Evolutionary conservation across 192 early-diverging fungal genomes (phyloP).

Genomic region (Lobulomyces angularis): DNA sequence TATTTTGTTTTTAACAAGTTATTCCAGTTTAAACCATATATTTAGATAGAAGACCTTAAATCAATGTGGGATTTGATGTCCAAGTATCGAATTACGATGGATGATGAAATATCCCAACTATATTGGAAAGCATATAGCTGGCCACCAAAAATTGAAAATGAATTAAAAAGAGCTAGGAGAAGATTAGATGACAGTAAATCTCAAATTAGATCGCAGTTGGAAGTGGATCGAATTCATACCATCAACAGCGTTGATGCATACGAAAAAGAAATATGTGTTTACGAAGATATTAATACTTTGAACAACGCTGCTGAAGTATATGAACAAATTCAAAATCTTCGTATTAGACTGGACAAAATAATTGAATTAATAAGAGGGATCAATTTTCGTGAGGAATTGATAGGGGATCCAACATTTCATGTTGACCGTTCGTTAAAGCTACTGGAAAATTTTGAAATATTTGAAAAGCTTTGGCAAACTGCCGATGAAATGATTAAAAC

Average conservation of each 20-base stretch:
- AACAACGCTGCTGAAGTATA: constrained; percentile 6
- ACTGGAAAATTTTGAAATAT: constrained; percentile 4
- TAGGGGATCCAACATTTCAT: constrained; percentile 6
- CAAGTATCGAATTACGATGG: constrained; percentile 14
- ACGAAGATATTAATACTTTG: constrained; percentile 5
- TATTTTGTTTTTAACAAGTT: constrained; percentile 2
- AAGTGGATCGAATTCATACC: constrained; percentile 15
- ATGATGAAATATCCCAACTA: constrained; percentile 11
- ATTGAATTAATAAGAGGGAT: constrained; percentile 5
- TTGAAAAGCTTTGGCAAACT: constrained; percentile 22
- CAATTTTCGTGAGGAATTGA: constrained; percentile 6
- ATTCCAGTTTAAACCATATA: neutral
- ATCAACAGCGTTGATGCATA: constrained; percentile 9
- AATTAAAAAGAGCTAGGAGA: constrained; percentile 10
- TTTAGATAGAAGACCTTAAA: constrained; percentile 17
- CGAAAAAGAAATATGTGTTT: constrained; percentile 10
- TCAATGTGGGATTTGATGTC: constrained; percentile 24
- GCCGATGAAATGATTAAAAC: constrained; percentile 2
- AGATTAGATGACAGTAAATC: constrained; percentile 7
- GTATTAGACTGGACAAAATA: constrained; percentile 11
- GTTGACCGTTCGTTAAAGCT: constrained; percentile 2
- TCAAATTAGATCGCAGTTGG: constrained; percentile 10
- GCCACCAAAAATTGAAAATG: constrained; percentile 13
- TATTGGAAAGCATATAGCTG: constrained; percentile 28
- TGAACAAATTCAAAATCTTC: constrained; percentile 3